phyloP scores from a whole-genome alignment of 164 flowering plant species.

The Aristolochia californica region DNA sequence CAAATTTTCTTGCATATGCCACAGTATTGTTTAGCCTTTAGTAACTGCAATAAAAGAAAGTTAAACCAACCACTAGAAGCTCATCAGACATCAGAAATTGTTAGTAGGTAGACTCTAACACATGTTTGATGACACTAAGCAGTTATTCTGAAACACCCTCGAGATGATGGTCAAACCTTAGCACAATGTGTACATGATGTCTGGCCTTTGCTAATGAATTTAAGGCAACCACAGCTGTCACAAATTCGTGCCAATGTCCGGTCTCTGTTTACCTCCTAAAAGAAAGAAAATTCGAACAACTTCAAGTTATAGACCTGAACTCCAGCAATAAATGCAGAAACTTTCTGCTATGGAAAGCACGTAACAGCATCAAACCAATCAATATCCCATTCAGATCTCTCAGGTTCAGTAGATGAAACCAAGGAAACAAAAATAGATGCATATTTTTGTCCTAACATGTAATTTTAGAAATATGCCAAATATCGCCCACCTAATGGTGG shows the following conservation, averaged over 20 bases:
- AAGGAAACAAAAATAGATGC: not conserved
- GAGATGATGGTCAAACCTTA: not conserved
- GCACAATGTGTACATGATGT: slow-evolving; percentile 2
- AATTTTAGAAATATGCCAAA: not conserved
- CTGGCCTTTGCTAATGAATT: not conserved
- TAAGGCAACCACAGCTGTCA: slow-evolving; percentile 2
- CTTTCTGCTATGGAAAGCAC: not conserved
- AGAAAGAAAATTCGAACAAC: not conserved
- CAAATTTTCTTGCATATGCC: slow-evolving; percentile 93
- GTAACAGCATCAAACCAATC: not conserved
- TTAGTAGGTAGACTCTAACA: not conserved
- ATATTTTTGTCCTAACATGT: too few species aligned
- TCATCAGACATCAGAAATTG: not conserved
- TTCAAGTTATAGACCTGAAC: not conserved
- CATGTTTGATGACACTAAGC: not conserved
- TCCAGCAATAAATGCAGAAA: not conserved
- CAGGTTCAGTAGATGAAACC: not conserved
- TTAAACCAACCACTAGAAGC: slow-evolving; percentile 1
- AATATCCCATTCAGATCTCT: not conserved
- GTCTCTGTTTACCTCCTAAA: not conserved
- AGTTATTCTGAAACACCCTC: not conserved
- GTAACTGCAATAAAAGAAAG: slow-evolving; percentile 34
- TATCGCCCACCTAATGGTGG: not conserved
- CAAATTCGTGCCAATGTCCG: not conserved
- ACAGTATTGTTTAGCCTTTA: slow-evolving; percentile 76